phyloP scores from a whole-genome alignment of 2,329 filamentous ascomycete species.

The Aspergillus jensenii region DNA sequence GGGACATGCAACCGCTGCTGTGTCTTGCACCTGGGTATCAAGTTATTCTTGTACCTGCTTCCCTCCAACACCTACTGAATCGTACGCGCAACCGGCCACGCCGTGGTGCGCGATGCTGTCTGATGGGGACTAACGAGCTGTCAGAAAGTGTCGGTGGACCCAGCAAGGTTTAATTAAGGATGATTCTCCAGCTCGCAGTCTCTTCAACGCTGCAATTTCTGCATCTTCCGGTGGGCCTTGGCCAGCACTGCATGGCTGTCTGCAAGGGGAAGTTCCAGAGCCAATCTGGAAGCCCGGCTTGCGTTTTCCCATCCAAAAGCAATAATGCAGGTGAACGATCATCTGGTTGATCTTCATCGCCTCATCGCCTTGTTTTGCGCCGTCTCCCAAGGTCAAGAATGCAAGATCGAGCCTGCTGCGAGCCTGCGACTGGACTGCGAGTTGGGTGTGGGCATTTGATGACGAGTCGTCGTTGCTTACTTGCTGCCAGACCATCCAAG shows the following conservation, averaged over 20 bases:
- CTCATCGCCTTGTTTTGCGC: background rate
- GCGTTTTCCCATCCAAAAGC: background rate
- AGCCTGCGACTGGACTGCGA: background rate
- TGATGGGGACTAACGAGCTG: constrained; percentile 11
- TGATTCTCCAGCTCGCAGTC: constrained; percentile 16
- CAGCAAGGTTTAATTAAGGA: constrained; percentile 42
- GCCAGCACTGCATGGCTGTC: constrained; percentile 17
- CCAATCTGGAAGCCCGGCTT: background rate
- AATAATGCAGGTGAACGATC: constrained; percentile 2
- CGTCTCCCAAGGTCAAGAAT: background rate
- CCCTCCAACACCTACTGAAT: background rate
- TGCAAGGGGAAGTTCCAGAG: constrained; percentile 18
- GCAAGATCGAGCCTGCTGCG: background rate
- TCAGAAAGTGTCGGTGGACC: constrained; percentile 19
- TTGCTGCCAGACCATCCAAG: background rate
- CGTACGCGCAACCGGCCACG: background rate
- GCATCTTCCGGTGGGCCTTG: constrained; percentile 28
- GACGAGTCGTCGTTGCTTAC: background rate
- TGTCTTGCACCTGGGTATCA: too few species aligned
- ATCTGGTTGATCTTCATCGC: constrained; percentile 3
- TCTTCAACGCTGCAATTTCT: constrained; percentile 9
- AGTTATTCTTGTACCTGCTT: background rate
- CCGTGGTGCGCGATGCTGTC: background rate
- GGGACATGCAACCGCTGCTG: background rate
- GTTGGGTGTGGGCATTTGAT: background rate